Conservation (phyloP, 1,284 basidiomycete genomes). For the Psilocybe mexicana region DNA sequence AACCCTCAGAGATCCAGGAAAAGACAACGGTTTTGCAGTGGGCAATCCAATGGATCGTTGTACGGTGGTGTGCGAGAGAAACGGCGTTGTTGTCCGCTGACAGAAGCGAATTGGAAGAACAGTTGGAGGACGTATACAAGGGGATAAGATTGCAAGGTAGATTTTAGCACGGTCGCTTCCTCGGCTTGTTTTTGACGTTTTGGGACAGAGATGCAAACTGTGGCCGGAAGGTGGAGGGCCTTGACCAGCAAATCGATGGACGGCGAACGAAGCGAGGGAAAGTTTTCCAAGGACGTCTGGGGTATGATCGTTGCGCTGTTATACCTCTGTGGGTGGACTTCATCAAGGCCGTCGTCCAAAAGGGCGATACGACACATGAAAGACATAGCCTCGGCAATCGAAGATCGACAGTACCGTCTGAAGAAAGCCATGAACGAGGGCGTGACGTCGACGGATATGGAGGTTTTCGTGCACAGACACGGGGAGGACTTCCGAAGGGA, state of each 20-base stretch:
- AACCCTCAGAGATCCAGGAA: conserved; percentile 32
- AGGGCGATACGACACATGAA: background rate
- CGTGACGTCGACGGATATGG: conserved; percentile 8
- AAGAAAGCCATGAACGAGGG: conserved; percentile 6
- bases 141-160: conserved; percentile 42
- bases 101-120: background rate
- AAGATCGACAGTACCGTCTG: background rate
- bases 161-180: background rate
- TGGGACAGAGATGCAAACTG: conserved; percentile 43
- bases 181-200: no score
- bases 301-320: conserved; percentile 21
- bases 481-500: background rate
- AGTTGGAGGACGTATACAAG: conserved; percentile 40
- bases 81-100: no score
- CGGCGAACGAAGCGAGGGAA: conserved; percentile 18
- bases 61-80: no score
- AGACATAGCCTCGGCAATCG: background rate
- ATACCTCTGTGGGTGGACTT: conserved; percentile 12
- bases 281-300: conserved; percentile 15
- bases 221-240: conserved; percentile 52
- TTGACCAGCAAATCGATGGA: conserved; percentile 41
- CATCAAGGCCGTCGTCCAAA: background rate
- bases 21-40: conserved; percentile 50
- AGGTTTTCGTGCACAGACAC: background rate
- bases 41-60: conserved; percentile 33